phyloP scores from a whole-genome alignment of 1,284 basidiomycete species.

The Fomitiporia mediterranea region DNA sequence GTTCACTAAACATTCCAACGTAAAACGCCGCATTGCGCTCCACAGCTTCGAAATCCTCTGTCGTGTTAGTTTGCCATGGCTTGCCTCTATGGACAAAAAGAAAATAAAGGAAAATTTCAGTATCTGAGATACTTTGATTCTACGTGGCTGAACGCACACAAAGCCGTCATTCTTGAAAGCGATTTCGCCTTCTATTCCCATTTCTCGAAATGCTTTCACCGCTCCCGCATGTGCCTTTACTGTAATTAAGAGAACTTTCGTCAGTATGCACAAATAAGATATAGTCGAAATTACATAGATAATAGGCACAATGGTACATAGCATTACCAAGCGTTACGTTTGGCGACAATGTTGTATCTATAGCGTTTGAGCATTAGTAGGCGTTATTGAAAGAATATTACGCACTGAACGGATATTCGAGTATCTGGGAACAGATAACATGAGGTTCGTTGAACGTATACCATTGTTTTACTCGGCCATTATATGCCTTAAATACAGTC shows the following conservation, averaged over 20 bases:
- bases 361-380: not conserved
- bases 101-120: not conserved
- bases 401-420: slow-evolving; percentile 41
- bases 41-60: slow-evolving; percentile 39
- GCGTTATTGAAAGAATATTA: not conserved
- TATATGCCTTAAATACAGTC: slow-evolving; percentile 44
- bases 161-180: slow-evolving; percentile 46
- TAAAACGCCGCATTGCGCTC: slow-evolving; percentile 44
- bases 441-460: slow-evolving; percentile 49
- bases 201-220: slow-evolving; percentile 41
- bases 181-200: slow-evolving; percentile 44
- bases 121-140: not conserved
- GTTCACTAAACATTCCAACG: slow-evolving; percentile 42
- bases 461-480: slow-evolving; percentile 45
- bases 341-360: slow-evolving; percentile 37
- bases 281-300: slow-evolving; percentile 30
- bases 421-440: slow-evolving; percentile 36
- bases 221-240: slow-evolving; percentile 45
- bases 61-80: slow-evolving; percentile 40
- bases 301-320: slow-evolving; percentile 39
- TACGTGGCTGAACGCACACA: slow-evolving; percentile 32
- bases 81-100: no score
- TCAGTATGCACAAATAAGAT: not conserved
- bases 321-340: slow-evolving; percentile 39
- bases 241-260: slow-evolving; percentile 24